A percentile compares a stretch with the other conserved stretches of the same genome.
Conservation (phyloP, 768 basidiomycete genomes). For the Kwoniella sp. region DNA sequence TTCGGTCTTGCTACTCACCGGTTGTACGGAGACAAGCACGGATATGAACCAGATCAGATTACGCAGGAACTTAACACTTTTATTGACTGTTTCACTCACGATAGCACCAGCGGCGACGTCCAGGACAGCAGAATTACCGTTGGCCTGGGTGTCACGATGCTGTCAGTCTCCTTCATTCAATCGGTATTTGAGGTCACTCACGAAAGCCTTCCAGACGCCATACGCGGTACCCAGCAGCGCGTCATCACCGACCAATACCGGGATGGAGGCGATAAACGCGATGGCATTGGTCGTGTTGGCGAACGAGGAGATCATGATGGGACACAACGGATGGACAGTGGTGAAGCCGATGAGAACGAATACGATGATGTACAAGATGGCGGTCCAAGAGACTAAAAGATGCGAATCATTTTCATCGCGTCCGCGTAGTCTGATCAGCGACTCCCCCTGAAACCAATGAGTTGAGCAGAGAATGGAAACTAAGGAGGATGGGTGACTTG, state of each 20-base stretch:
- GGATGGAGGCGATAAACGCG: slow-evolving; percentile 50
- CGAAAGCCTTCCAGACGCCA: slow-evolving; percentile 53
- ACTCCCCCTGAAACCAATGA: background rate
- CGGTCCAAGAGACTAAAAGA: slow-evolving; percentile 39
- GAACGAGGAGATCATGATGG: slow-evolving; percentile 47
- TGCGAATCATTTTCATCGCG: background rate
- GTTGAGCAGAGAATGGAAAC: too few relatives aligned
- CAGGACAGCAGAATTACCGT: slow-evolving; percentile 40
- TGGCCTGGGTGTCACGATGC: slow-evolving; percentile 31
- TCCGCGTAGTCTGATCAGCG: background rate
- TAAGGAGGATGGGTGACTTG: background rate
- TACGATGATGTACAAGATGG: slow-evolving; percentile 49
- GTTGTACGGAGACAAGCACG: background rate
- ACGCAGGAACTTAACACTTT: too few relatives aligned
- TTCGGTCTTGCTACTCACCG: slow-evolving; percentile 39
- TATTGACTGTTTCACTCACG: slow-evolving; percentile 29
- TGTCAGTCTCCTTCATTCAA: background rate
- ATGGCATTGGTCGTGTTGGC: slow-evolving; percentile 48
- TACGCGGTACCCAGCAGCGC: slow-evolving; percentile 49
- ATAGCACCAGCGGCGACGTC: slow-evolving; percentile 52
- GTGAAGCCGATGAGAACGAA: slow-evolving; percentile 51
- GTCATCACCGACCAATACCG: slow-evolving; percentile 44
- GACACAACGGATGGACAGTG: slow-evolving; percentile 48
- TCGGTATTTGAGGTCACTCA: too few relatives aligned
- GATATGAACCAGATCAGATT: too few relatives aligned